A percentile compares a stretch with the other conserved stretches of the same genome.
phyloP scores from a whole-genome alignment of 73 alveolate species.

The Paramecium sonneborni region DNA sequence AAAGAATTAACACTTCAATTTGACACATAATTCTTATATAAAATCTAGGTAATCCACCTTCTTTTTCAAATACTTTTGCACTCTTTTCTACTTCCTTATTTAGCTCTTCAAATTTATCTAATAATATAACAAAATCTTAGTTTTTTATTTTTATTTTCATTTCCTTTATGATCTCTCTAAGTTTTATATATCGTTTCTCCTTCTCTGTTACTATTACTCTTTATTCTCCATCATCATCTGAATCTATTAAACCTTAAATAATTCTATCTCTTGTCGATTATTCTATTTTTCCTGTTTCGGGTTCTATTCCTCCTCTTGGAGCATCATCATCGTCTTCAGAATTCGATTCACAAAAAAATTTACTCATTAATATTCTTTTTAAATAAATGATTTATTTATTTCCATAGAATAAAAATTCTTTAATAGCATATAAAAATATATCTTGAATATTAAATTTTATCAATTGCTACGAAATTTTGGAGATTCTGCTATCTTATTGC shows the following conservation, averaged over 20 bases:
- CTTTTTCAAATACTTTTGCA: constrained; percentile 48
- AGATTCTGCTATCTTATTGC: not conserved
- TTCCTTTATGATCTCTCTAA: constrained; percentile 1
- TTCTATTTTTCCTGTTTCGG: not conserved
- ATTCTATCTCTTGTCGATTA: not conserved
- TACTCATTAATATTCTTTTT: not conserved
- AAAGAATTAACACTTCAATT: not conserved
- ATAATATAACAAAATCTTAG: not conserved
- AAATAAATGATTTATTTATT: not conserved
- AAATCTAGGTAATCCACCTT: constrained; percentile 26
- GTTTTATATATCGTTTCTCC: not conserved
- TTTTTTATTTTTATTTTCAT: not conserved
- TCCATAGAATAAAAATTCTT: not conserved
- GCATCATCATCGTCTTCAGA: not conserved
- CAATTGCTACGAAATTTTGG: not conserved
- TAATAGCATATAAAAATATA: not conserved
- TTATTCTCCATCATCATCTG: constrained; percentile 29
- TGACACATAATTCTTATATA: not conserved
- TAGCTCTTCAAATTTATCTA: constrained; percentile 12
- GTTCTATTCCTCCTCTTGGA: no score
- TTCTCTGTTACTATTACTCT: constrained; percentile 25
- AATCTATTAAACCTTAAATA: not conserved
- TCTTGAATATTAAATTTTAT: not conserved
- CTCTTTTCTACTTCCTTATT: constrained; percentile 28
- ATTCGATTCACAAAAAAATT: not conserved